Conservation (phyloP, 176 grass and related monocot genomes). For the Raddia distichophylla region DNA sequence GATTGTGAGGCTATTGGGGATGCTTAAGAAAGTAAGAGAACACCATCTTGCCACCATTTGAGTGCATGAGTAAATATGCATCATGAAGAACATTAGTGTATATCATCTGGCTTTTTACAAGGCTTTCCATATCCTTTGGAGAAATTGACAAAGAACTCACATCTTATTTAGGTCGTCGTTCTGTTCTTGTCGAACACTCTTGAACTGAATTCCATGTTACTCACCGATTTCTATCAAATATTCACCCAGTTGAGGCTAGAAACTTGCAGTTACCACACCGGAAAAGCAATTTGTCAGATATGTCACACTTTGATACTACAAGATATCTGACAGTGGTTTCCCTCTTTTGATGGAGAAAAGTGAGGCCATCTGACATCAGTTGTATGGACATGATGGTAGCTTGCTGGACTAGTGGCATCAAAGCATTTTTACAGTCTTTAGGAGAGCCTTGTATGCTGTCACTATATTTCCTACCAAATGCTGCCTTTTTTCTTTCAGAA, state of each 20-base stretch:
- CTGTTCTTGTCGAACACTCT: background rate
- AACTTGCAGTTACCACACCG: background rate
- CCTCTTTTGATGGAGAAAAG: conserved; percentile 6
- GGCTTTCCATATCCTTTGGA: background rate
- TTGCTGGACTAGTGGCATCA: background rate
- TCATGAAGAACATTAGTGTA: background rate
- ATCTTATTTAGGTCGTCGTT: background rate
- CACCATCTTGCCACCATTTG: background rate
- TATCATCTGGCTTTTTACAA: background rate
- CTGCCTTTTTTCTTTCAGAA: background rate
- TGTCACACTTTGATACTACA: conserved; percentile 3
- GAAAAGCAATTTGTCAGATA: background rate
- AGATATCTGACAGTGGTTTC: background rate
- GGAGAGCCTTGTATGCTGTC: background rate
- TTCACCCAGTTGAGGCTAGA: background rate
- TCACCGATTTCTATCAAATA: background rate
- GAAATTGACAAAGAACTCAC: background rate
- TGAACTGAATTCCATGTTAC: conserved; percentile 2
- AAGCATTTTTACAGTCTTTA: conserved; percentile 17
- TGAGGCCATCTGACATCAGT: background rate
- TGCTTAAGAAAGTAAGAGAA: background rate
- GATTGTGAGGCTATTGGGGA: no score
- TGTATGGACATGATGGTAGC: background rate
- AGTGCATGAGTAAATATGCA: background rate
- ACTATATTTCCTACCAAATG: background rate